Base-by-base conservation (phyloP, 257 asterid species). In the Leonotis leonurus region DNA sequence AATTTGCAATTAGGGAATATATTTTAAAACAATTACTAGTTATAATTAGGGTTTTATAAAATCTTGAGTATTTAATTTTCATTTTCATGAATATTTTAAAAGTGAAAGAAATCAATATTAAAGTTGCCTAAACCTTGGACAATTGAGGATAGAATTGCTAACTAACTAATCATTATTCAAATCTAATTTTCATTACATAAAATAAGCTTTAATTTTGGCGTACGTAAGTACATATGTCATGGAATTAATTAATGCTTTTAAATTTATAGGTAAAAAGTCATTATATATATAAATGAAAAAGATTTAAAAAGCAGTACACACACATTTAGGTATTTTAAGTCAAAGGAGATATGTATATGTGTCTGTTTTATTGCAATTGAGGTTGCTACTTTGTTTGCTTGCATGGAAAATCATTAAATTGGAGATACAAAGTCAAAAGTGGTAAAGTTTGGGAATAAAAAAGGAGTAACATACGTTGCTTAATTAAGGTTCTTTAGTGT, bases 331-430 rank as follows among this genome's bases (percentile, higher is more conserved):
- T 3, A 18, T 12, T 62, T 44, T 27, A 27, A 26, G 56, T 60
- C 66, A 44, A n/a, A 30, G 25, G 27, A 12, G 11, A 12, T 30
- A 17, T 20, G 30, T 24, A 2, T 63, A n/a, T 50, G 60, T 63
- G 63, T 57, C 49, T 21, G 11, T 55, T 11, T 46, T 62, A 17
- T 35, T 29, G 67, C 60, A 49, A 26, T 63, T 35, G 48, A 48
- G 48, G 59, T 12, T 21, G 35, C 14, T 62, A 14, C 37, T 63
- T 63, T 50, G 8, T n/a, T 62, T 3, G 22, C 13, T 21, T 20
- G 59, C 50, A 53, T 10, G 22, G 13, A 53, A 24, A 43, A n/a
- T 56, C 5, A n/a, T 26, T 50, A 49, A 22, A 24, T 50, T 13
- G 21, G 17, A 56, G 53, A 43, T 22, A 1, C 7, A 46, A 63